Conservation (phyloP, 2,329 filamentous ascomycete genomes). For the Saccharata proteae region DNA sequence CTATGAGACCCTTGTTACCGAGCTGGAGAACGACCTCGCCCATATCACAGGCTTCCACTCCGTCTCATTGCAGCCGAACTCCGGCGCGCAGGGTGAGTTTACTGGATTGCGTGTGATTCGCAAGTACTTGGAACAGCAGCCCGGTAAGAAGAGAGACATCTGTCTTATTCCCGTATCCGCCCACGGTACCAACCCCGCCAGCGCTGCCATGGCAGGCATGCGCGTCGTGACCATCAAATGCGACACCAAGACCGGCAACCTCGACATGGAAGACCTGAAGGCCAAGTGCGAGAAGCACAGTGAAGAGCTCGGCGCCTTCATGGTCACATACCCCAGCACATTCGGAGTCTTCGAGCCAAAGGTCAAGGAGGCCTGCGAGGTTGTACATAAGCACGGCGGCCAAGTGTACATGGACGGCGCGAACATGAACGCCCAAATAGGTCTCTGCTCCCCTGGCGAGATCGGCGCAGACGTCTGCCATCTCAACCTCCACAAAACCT, state of each 20-base stretch:
- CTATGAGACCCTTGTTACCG: conserved; percentile 57
- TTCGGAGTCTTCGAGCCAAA: conserved; percentile 90
- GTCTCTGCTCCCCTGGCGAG: conserved; percentile 84
- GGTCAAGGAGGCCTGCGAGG: conserved; percentile 70
- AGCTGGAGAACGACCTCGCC: conserved; percentile 63
- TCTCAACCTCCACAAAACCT: conserved; percentile 96
- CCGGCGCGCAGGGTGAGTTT: conserved; percentile 91
- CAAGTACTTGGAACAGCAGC: conserved; percentile 62
- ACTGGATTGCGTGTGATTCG: conserved; percentile 79
- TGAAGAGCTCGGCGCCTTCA: conserved; percentile 78
- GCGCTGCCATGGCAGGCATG: conserved; percentile 93
- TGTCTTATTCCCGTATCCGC: conserved; percentile 92
- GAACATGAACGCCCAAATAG: conserved; percentile 98
- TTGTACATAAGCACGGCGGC: conserved; percentile 79
- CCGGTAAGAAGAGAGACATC: conserved; percentile 65
- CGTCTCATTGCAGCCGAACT: conserved; percentile 89
- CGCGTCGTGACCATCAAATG: conserved; percentile 88
- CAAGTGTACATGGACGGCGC: conserved; percentile 98
- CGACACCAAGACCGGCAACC: conserved; percentile 72
- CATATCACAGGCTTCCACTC: conserved; percentile 81
- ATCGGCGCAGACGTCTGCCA: conserved; percentile 96
- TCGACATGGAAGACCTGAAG: conserved; percentile 76
- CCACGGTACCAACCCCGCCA: conserved; percentile 91
- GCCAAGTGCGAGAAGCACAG: conserved; percentile 81
- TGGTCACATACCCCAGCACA: conserved; percentile 94